Percentiles rank a stretch among this genome's conserved stretches.
phyloP scores from a whole-genome alignment of 2,329 filamentous ascomycete species.

The Fusarium compactum region DNA sequence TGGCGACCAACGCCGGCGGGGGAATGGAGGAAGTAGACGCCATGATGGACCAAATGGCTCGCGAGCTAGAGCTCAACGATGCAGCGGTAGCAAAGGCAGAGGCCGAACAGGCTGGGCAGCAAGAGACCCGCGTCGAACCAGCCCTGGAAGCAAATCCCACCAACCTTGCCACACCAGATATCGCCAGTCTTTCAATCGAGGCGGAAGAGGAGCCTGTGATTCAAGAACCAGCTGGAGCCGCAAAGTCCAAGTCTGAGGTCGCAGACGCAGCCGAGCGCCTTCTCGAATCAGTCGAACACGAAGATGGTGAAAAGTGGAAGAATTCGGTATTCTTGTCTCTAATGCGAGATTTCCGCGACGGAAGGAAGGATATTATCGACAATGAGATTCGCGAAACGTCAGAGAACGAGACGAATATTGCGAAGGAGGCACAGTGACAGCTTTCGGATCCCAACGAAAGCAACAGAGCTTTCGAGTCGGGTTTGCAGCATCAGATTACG shows the following conservation, averaged over 20 bases:
- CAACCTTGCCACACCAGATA: conserved; percentile 50
- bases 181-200: conserved; percentile 50
- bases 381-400: conserved; percentile 55
- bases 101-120: conserved; percentile 12
- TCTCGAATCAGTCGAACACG: conserved; percentile 58
- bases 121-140: conserved; percentile 13
- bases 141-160: conserved; percentile 10
- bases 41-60: conserved; percentile 59
- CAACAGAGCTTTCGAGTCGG: not conserved
- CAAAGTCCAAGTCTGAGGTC: conserved; percentile 53
- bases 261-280: conserved; percentile 58
- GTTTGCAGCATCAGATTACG: not conserved
- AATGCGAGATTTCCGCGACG: conserved; percentile 61
- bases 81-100: conserved; percentile 44
- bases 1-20: conserved; percentile 51
- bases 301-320: conserved; percentile 61
- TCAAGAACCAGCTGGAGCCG: conserved; percentile 27
- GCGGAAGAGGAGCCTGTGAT: conserved; percentile 30
- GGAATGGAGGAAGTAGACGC: conserved; percentile 57
- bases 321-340: conserved; percentile 59
- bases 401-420: conserved; percentile 18
- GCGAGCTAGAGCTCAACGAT: conserved; percentile 56
- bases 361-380: conserved; percentile 58
- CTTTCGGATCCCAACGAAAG: not conserved
- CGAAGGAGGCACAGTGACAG: conserved; percentile 36